Conservation (phyloP, 345 rosid genomes). For the Carallia brachiata region DNA sequence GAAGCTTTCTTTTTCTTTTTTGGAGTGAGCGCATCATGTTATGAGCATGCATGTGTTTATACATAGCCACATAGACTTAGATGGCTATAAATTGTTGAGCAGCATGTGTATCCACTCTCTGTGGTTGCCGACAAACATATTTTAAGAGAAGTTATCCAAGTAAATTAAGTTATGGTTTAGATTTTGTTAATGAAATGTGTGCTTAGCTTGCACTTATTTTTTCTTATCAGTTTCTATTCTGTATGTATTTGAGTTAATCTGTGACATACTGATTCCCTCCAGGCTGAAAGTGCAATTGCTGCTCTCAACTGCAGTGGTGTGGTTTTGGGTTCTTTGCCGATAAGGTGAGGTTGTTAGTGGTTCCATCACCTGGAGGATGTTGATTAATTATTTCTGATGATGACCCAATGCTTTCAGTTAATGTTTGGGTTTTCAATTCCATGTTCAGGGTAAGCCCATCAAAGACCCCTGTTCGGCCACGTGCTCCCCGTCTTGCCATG, state of each 20-base stretch:
- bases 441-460: constrained; percentile 87
- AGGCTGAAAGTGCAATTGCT: constrained; percentile 97
- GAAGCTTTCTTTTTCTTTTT: too few relatives aligned
- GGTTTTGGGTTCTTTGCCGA: constrained; percentile 83
- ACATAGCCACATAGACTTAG: not conserved
- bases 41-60: not conserved
- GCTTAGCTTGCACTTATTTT: constrained; percentile 1
- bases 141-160: not conserved
- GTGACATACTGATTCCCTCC: constrained; percentile 8
- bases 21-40: not conserved
- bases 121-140: not conserved
- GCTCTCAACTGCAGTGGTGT: constrained; percentile 97
- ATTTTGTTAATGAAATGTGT: not conserved
- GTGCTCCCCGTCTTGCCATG: constrained; percentile 68
- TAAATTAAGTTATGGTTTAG: not conserved
- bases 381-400: not conserved
- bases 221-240: not conserved
- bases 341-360: constrained; percentile 50
- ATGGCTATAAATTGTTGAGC: not conserved
- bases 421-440: not conserved
- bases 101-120: too few relatives aligned
- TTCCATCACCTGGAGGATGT: not conserved
- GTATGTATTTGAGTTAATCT: not conserved
- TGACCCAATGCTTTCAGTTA: not conserved
- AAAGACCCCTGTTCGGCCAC: constrained; percentile 97